Evolutionary conservation across 768 basidiomycete species (phyloP), one percentile per base, ranked within the genome.

Genomic region (Solioccasus polychromus): DNA sequence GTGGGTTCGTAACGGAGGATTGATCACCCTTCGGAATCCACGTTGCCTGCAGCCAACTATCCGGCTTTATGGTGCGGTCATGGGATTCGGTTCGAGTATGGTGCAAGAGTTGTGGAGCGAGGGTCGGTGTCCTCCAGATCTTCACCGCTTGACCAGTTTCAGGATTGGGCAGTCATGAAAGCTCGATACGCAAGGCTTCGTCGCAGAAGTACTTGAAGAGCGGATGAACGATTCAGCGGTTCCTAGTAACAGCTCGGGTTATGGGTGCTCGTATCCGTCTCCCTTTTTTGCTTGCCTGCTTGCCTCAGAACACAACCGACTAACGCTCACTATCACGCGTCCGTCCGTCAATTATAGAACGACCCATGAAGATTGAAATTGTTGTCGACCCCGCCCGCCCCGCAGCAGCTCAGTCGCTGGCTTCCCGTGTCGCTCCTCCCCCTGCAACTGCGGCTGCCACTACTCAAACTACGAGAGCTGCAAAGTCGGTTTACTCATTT

Each of bases 331-430:
- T 69, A 54, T 69, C 58, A 31, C 48, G 60, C 71, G 48, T 46
- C 39, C 66, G 53, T 60, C 54, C 59, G 51, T 56, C 64, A 56
- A 61, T 65, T 69, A 68, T 62, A 98, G 95, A 90, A 78, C 89
- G 90, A 55, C 89, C 92, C 19, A 96, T 98, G 93, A 95, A 93
- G 77, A 93, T 98, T 52, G 95, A 99, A 77, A 91, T 98, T 54
- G 82, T 98, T 35, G 78, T 95, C 64, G 91, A 95, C 71, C 91
- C 91, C 11, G 77, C 83, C 35, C 77, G 79, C 34, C 72, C 84
- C n/a, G 75, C 80, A 6, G 68, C 79, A 10, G 66, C 73, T 9
- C 73, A 73, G 17, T 77, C 88, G 5, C 76, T 99, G 52, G 82
- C 81, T 15, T 80, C 88, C 20, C 89, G 96, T 42, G 90, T 99